Base-by-base conservation (phyloP, 164 flowering plant genomes). In the Magnolia kwangsiensis region DNA sequence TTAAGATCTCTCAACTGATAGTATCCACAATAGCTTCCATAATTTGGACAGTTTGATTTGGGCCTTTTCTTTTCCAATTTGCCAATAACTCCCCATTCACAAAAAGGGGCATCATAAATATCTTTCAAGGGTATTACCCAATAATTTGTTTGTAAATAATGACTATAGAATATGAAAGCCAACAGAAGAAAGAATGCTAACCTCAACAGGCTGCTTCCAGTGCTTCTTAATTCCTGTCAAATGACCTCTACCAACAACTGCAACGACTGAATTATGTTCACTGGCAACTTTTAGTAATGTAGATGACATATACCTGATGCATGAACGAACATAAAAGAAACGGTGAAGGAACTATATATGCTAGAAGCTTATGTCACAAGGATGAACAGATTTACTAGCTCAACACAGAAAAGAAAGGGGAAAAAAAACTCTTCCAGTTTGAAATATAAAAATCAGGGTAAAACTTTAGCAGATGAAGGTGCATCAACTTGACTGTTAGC, bases 201-300 rank as follows among this genome's bases (percentile, higher is more conserved):
- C 97, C 86, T 81, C 82, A 81, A 96, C 79, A 71, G 97, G 98
- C 78, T 90, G 93, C 85, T 86, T 74, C 99, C 99, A 96, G 74
- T 94, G 77, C 81, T 88, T 88, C 86, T 86, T 85, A 77, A 96
- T 94, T 77, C 99, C 99, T 65, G 82, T 86, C n/a, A 96, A 79
- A 80, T 92, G 99, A 37, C 99, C 99, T 81, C 85, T 91, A 55
- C 99, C 99, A 71, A 96, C 98, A 81, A 96, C 98, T 64, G 98
- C 99, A 69, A 96, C 98, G 24, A 94, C 99, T 69, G 94, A 94
- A 73, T 77, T 81, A 80, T 93, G 91, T 83, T 90, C 91, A 18
- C 86, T 76, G 20, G 98, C 97, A 77, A 89, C 85, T 84, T 76
- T 81, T 8, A 88, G 86, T 79, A 96, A 83, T 50, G 80, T 78